Percentiles rank a stretch among this genome's conserved stretches.
Conservation (phyloP, 768 basidiomycete genomes). For the Scleroderma citrinum region DNA sequence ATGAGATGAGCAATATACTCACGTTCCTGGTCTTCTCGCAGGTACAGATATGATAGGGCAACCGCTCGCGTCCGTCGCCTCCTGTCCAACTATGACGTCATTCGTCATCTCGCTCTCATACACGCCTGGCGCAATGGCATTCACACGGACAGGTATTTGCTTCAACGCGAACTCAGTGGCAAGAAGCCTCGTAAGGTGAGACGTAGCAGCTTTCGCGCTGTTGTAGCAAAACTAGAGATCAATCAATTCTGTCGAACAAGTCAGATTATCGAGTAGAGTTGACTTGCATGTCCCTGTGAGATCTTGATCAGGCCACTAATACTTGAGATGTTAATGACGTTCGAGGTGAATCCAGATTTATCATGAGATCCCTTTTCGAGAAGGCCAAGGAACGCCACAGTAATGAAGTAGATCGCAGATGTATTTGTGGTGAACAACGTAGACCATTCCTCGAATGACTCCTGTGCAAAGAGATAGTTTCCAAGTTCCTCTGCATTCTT, state of each 20-base stretch:
- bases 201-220: conserved; percentile 70
- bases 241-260: not conserved
- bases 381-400: conserved; percentile 69
- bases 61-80: conserved; percentile 47
- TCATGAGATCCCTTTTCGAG: conserved; percentile 69
- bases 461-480: conserved; percentile 62
- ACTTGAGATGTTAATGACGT: conserved; percentile 72
- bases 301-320: conserved; percentile 68
- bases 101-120: conserved; percentile 73
- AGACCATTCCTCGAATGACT: conserved; percentile 58
- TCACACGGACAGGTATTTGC: conserved; percentile 62
- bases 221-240: conserved; percentile 68
- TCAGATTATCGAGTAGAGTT: not conserved
- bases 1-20: conserved; percentile 26
- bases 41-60: conserved; percentile 61
- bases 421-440: conserved; percentile 62
- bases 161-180: conserved; percentile 71
- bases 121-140: conserved; percentile 70
- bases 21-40: conserved; percentile 59
- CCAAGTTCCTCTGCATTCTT: conserved; percentile 63
- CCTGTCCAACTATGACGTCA: conserved; percentile 40
- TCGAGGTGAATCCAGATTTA: conserved; percentile 49
- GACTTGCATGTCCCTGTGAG: conserved; percentile 70
- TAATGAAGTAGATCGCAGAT: conserved; percentile 73
- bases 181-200: conserved; percentile 72